A percentile compares a stretch with the other conserved stretches of the same genome.
These are phyloP conservation scores for Kazachstania sp. DNA, from an alignment of 1,139 yeast species.

Conservation along the genomic window DNA sequence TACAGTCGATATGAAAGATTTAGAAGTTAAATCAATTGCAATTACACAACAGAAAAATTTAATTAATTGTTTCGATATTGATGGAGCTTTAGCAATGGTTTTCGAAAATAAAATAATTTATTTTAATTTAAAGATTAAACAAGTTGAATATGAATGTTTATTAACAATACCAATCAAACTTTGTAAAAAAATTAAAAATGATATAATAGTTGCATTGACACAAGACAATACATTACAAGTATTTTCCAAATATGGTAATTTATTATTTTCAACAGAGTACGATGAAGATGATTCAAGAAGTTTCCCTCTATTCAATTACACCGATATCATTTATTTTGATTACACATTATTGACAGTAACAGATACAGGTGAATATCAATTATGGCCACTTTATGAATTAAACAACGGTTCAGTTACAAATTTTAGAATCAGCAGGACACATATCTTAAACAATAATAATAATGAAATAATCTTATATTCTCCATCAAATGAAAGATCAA, in stretches of 20 bases:
- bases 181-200: conserved; percentile 16
- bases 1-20: conserved; percentile 14
- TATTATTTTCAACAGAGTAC: conserved; percentile 18
- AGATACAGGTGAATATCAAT: conserved; percentile 20
- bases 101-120: conserved; percentile 12
- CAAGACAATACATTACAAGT: conserved; percentile 18
- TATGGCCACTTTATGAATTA: conserved; percentile 28
- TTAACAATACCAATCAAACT: conserved; percentile 13
- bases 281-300: conserved; percentile 12
- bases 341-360: conserved; percentile 17
- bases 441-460: conserved; percentile 17
- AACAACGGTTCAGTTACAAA: conserved; percentile 14
- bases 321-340: conserved; percentile 20
- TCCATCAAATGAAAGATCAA: conserved; percentile 18
- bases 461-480: conserved; percentile 26
- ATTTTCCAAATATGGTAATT: conserved; percentile 24
- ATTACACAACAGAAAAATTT: conserved; percentile 8
- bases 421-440: conserved; percentile 18
- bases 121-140: conserved; percentile 13
- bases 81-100: conserved; percentile 13
- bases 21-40: conserved; percentile 9
- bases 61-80: conserved; percentile 11
- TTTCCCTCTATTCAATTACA: conserved; percentile 11
- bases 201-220: conserved; percentile 17
- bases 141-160: conserved; percentile 9